Percentiles rank a stretch among this genome's conserved stretches.
Evolutionary conservation across 1,139 yeast genomes (phyloP).

Genomic region (Scheffersomyces illinoinensis): DNA sequence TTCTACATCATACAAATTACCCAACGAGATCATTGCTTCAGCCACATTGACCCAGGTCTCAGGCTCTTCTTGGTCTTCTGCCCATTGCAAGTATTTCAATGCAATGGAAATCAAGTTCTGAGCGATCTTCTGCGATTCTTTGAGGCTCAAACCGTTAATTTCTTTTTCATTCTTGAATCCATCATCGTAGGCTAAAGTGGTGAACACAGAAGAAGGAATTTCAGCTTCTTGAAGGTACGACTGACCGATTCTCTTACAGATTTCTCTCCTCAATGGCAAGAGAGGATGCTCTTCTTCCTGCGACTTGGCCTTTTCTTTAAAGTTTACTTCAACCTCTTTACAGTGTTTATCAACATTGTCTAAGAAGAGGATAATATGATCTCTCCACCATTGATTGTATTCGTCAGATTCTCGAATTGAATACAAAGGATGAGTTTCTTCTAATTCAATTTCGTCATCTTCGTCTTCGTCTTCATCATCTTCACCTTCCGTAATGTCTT

Average conservation of each 20-base stretch:
- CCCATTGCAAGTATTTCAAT: conserved; percentile 52
- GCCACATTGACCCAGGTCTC: conserved; percentile 81
- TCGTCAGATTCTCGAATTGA: conserved; percentile 35
- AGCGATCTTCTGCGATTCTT: conserved; percentile 52
- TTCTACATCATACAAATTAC: conserved; percentile 67
- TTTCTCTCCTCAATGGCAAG: conserved; percentile 29
- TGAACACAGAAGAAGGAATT: conserved; percentile 54
- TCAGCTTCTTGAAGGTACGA: conserved; percentile 65
- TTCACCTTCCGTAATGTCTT: conserved; percentile 45
- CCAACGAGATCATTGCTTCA: conserved; percentile 79
- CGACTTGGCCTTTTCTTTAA: conserved; percentile 8
- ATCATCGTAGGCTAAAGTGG: conserved; percentile 58
- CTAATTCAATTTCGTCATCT: conserved; percentile 33
- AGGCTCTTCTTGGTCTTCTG: conserved; percentile 74
- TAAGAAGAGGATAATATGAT: conserved; percentile 48
- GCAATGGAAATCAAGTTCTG: conserved; percentile 55
- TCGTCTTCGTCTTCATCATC: conserved; percentile 35
- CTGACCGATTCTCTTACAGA: conserved; percentile 58
- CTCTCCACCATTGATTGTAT: conserved; percentile 58
- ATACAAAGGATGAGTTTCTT: conserved; percentile 55
- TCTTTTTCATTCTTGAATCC: conserved; percentile 44
- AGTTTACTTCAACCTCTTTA: conserved; percentile 10
- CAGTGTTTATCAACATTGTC: conserved; percentile 29
- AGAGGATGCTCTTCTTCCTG: conserved; percentile 8
- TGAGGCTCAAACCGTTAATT: conserved; percentile 39